Base-by-base conservation (phyloP, 164 flowering plant genomes). In the Magnolia sinica region DNA sequence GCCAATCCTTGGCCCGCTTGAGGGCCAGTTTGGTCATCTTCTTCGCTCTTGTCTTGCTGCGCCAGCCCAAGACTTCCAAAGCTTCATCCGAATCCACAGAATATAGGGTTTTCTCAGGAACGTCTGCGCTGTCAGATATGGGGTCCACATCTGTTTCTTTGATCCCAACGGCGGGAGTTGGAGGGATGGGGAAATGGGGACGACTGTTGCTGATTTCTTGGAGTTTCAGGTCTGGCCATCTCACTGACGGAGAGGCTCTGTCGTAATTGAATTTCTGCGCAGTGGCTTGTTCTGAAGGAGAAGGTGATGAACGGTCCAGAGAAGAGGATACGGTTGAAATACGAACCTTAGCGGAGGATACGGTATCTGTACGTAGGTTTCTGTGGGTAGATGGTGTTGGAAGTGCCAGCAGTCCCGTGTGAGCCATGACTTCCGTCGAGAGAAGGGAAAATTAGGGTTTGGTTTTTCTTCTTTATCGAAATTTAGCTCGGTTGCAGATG, bases 1-100 rank as follows among this genome's bases (percentile, higher is more conserved):
- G 84, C 99, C 99, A 94, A 73, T 96, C 92, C 74, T 91, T 91
- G 13, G 90, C 99, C 84, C 97, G 88, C 73, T 84, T 92, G 7
- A 96, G 81, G 0, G 95, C 97, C 83, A 96, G 73, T 83, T 92
- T 92, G 31, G 73, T 91, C 95, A 96, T 90, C 72, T 92, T 94
- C 87, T 90, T 94, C 0, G 76, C 87, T 82, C 76, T 87, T 27
- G 83, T 90, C 86, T 78, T 85, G 71, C 94, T 90, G 50, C 72
- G 85, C 76, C 88, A 82, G 50, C 86, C 93, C 73, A 89, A 77
- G 14, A 77, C 83, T 69, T 87, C 86, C 50, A 71, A 76, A 9
- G 78, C 59, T 55, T 86, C 91, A 80, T 82, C 86, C 58, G 22
- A 73, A 50, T 70, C 75, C 65, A 63, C 67, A n/a, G 61, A 67